Conservation (phyloP, 768 basidiomycete species). For the Boletus fagicola region DNA sequence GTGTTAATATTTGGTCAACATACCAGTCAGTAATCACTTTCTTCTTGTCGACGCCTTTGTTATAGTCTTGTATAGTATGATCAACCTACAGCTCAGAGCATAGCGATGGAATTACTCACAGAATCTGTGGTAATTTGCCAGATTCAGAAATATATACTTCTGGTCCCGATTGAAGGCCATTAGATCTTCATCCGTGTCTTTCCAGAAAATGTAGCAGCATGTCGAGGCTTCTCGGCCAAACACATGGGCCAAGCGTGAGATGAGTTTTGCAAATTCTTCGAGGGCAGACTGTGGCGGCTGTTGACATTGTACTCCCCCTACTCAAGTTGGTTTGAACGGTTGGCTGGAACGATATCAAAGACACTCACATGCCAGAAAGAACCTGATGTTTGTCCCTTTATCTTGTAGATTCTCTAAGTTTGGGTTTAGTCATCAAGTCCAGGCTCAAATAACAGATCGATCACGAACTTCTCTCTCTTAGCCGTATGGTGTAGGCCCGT, state of each 20-base stretch:
- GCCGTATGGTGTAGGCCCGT: slow-evolving; percentile 1
- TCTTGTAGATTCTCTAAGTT: background rate
- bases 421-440: background rate
- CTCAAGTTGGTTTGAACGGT: background rate
- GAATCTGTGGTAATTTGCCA: slow-evolving; percentile 9
- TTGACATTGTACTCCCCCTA: slow-evolving; percentile 2
- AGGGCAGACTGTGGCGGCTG: slow-evolving; percentile 1
- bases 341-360: background rate
- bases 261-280: slow-evolving; percentile 2
- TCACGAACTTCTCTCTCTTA: slow-evolving; percentile 4
- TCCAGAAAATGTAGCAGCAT: slow-evolving; percentile 16
- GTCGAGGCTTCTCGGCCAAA: background rate
- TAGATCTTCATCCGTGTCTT: slow-evolving; percentile 15
- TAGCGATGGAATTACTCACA: background rate
- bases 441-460: no score
- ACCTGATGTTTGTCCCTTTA: background rate
- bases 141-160: slow-evolving; percentile 12
- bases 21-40: slow-evolving; percentile 11
- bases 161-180: slow-evolving; percentile 22
- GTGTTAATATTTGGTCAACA: background rate
- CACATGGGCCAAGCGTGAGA: slow-evolving; percentile 1
- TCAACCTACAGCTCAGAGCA: background rate
- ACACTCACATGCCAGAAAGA: slow-evolving; percentile 15
- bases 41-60: slow-evolving; percentile 1
- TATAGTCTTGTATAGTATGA: background rate